Conservation (phyloP, 129 eudicot genomes). For the Pulicaria dysenterica region DNA sequence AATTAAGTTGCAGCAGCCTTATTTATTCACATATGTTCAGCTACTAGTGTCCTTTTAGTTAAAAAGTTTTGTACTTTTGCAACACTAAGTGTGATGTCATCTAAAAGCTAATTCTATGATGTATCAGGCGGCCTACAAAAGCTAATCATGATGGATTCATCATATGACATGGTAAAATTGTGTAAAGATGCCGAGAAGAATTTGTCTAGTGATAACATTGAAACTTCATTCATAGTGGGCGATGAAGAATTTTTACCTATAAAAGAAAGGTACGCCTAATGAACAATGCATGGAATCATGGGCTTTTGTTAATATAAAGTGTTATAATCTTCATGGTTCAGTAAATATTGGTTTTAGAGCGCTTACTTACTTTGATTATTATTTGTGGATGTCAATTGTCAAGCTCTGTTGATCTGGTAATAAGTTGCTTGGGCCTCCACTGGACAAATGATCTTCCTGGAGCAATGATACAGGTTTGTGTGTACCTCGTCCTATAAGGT, state of each 20-base stretch:
- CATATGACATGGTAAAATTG: slow-evolving; percentile 73
- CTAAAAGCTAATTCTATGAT: slow-evolving; percentile 43
- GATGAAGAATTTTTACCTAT: slow-evolving; percentile 94
- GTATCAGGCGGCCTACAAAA: slow-evolving; percentile 78
- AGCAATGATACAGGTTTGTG: slow-evolving; percentile 91
- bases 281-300: neutral
- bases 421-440: slow-evolving; percentile 97
- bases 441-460: slow-evolving; percentile 99
- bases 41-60: no score
- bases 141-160: slow-evolving; percentile 91
- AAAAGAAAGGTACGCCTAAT: slow-evolving; percentile 61
- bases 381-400: slow-evolving; percentile 42
- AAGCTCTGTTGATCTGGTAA: slow-evolving; percentile 84
- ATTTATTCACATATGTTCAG: no score
- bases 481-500: slow-evolving; percentile 14
- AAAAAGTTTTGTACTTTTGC: neutral
- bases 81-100: slow-evolving; percentile 53
- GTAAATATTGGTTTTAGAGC: slow-evolving; percentile 12
- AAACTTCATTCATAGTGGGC: slow-evolving; percentile 77
- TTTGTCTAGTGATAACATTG: slow-evolving; percentile 50
- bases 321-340: neutral
- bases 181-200: slow-evolving; percentile 67
- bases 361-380: slow-evolving; percentile 18
- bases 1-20: no score
- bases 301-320: neutral